Base-by-base conservation (phyloP, 495 filamentous ascomycete species). In the Podospora sp. region DNA sequence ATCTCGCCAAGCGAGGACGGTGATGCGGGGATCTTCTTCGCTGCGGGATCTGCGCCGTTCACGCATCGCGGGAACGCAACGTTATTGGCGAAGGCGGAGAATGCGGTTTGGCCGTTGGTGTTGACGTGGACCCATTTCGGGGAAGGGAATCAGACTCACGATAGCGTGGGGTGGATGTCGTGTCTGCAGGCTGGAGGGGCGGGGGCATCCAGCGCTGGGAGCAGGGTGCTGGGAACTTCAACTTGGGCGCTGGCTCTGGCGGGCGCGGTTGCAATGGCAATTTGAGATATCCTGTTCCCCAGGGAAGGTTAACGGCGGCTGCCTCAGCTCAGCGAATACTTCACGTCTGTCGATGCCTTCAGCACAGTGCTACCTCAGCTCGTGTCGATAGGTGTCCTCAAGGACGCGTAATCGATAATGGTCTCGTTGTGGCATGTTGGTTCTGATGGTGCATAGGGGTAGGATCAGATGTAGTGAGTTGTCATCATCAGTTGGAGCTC, bases 91-190 rank as follows among this genome's bases (percentile, higher is more conserved):
- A 58, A 26, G 7, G 65, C 67, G 11, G 25, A 69, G 62, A 27
- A 57, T 0, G 57, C 21, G 20, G 65, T 71, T 6, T 72, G 69
- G 72, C 69, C 72, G 16, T 62, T 72, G n/a, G n/a, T 73, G 64
- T 4, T 72, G 51, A 69, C 67, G 7, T 71, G 72, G 72, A 69
- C 72, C 49, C 69, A 72, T 49, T 69, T 72, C 51, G 62, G 49
- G 0, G 51, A 49, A 16, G 20, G 29, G 18, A 66, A 69, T 0
- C 46, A 68, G 35, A 66, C 59, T 11, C 69, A 65, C 18, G 69
- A 71, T 27, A 69, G 65, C 16, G 35, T 57, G 18, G 69, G 69
- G 16, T 65, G 63, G 66, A n/a, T 71, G 63, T 69, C 60, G 18
- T 73, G 71, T 33, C 62, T 66, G 8, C 21, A 11, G 16, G n/a